phyloP scores from a whole-genome alignment of 495 filamentous ascomycete genomes.

The Penicillium steckii region DNA sequence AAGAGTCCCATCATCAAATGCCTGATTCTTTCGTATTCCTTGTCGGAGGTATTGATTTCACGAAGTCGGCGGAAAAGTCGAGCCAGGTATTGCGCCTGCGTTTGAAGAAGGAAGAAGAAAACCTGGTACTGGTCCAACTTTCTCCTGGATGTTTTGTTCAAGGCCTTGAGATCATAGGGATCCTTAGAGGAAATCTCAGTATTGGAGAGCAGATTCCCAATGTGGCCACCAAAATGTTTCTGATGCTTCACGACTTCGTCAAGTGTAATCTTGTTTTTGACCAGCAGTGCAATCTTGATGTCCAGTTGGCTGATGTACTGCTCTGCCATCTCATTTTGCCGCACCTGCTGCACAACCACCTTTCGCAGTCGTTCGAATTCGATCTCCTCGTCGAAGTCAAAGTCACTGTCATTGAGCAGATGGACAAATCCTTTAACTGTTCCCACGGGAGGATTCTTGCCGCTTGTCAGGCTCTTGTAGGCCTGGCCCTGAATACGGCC shows the following conservation, averaged over 20 bases:
- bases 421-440: conserved; percentile 98
- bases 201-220: conserved; percentile 81
- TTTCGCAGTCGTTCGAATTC: conserved; percentile 93
- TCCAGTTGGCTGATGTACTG: conserved; percentile 97
- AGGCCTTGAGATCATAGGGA: conserved; percentile 91
- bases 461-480: conserved; percentile 91
- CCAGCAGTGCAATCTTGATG: conserved; percentile 96
- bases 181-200: conserved; percentile 84
- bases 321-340: conserved; percentile 95
- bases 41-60: conserved; percentile 83
- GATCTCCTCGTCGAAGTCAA: conserved; percentile 98
- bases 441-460: conserved; percentile 96
- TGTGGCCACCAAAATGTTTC: conserved; percentile 91
- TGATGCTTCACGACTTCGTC: conserved; percentile 98
- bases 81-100: conserved; percentile 91
- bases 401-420: conserved; percentile 94
- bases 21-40: conserved; percentile 87
- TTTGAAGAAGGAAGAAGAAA: conserved; percentile 96
- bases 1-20: conserved; percentile 96
- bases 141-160: conserved; percentile 92
- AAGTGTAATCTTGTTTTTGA: conserved; percentile 98
- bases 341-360: conserved; percentile 92
- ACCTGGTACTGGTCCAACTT: conserved; percentile 97
- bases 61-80: conserved; percentile 80
- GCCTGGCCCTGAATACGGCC: conserved; percentile 94